Evolutionary conservation across 495 filamentous ascomycete species (phyloP).

Genomic region (Durotheca rogersii): DNA sequence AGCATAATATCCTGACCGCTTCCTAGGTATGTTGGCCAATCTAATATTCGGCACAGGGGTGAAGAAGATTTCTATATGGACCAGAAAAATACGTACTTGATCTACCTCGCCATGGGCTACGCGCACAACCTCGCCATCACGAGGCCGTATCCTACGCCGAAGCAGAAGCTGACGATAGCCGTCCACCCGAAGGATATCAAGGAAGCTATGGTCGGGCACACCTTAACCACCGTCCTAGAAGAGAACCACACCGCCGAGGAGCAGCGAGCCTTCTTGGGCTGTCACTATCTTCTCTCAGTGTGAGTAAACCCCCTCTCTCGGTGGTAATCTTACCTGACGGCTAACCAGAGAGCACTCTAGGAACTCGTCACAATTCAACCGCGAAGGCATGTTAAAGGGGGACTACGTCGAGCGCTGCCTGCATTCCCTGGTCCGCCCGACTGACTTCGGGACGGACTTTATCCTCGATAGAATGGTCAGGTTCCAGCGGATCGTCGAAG

Average conservation of each 20-base stretch:
- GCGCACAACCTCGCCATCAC: slow-evolving; percentile 41
- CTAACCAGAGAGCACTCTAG: slow-evolving; percentile 20
- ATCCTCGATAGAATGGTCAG: slow-evolving; percentile 33
- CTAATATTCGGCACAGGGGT: slow-evolving; percentile 17
- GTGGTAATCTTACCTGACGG: background rate
- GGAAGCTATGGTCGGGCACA: slow-evolving; percentile 12
- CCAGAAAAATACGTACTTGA: slow-evolving; percentile 30
- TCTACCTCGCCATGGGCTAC: slow-evolving; percentile 36
- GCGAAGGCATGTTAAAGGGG: slow-evolving; percentile 23
- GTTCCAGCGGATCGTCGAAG: slow-evolving; percentile 33
- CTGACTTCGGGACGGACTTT: slow-evolving; percentile 32
- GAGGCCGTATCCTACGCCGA: slow-evolving; percentile 16
- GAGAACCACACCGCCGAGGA: slow-evolving; percentile 34
- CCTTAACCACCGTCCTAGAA: slow-evolving; percentile 13
- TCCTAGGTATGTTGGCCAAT: background rate
- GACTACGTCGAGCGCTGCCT: slow-evolving; percentile 30
- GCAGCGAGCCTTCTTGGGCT: slow-evolving; percentile 36
- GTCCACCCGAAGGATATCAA: slow-evolving; percentile 15
- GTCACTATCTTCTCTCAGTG: slow-evolving; percentile 38
- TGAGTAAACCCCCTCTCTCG: slow-evolving; percentile 20
- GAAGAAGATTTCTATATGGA: slow-evolving; percentile 33
- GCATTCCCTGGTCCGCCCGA: slow-evolving; percentile 23
- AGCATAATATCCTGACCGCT: background rate
- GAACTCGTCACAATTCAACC: slow-evolving; percentile 36
- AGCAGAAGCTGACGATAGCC: slow-evolving; percentile 25